phyloP scores from a whole-genome alignment of 2,329 filamentous ascomycete genomes.

The Cryphonectria radicalis region DNA sequence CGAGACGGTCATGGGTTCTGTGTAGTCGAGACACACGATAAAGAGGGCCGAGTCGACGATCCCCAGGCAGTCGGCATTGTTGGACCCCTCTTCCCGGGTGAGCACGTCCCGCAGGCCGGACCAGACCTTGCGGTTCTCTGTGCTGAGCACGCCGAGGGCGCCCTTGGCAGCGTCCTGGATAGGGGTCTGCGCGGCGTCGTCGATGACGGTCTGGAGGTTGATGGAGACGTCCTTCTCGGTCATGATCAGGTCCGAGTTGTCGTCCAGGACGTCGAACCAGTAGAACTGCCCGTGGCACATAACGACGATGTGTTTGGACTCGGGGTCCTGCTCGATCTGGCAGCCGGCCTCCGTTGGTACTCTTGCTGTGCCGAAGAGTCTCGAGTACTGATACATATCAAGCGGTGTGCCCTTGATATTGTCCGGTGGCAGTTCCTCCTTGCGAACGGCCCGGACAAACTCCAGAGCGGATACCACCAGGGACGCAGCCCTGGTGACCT shows the following conservation, averaged over 20 bases:
- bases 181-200: slow-evolving; percentile 86
- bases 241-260: slow-evolving; percentile 96
- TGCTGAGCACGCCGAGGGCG: slow-evolving; percentile 89
- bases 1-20: slow-evolving; percentile 78
- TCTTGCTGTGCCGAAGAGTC: slow-evolving; percentile 91
- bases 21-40: slow-evolving; percentile 89
- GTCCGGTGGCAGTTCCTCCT: slow-evolving; percentile 91
- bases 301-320: slow-evolving; percentile 91
- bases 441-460: slow-evolving; percentile 90
- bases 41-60: slow-evolving; percentile 96
- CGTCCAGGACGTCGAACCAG: slow-evolving; percentile 97
- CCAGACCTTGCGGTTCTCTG: slow-evolving; percentile 96
- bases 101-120: slow-evolving; percentile 87
- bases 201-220: slow-evolving; percentile 89
- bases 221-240: slow-evolving; percentile 90
- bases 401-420: slow-evolving; percentile 81
- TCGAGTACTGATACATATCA: slow-evolving; percentile 98
- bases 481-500: slow-evolving; percentile 92
- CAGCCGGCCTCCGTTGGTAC: slow-evolving; percentile 94
- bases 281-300: slow-evolving; percentile 96
- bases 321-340: slow-evolving; percentile 91
- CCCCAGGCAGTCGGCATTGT: slow-evolving; percentile 93
- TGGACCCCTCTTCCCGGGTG: slow-evolving; percentile 82
- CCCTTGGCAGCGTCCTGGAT: slow-evolving; percentile 96
- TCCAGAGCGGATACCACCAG: slow-evolving; percentile 87